Evolutionary conservation across 495 filamentous ascomycete genomes (phyloP).

Genomic region (Xylaria castorea): DNA sequence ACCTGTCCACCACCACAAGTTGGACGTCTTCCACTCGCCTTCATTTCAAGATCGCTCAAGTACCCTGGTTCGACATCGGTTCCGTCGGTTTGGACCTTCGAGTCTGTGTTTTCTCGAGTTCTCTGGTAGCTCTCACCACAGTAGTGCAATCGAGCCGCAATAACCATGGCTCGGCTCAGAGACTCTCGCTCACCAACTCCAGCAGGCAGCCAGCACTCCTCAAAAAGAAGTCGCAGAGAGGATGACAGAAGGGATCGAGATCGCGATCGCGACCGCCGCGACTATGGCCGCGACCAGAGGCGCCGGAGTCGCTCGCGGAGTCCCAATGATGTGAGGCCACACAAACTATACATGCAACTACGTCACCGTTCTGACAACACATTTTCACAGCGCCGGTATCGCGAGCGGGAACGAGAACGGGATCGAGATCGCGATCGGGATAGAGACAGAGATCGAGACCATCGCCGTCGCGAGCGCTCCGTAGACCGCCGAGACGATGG

Average conservation of each 20-base stretch:
- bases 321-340: slow-evolving; percentile 66
- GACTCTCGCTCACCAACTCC: slow-evolving; percentile 95
- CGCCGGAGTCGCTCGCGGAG: slow-evolving; percentile 73
- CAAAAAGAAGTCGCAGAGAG: slow-evolving; percentile 74
- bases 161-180: slow-evolving; percentile 87
- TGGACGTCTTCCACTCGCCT: slow-evolving; percentile 13
- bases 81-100: slow-evolving; percentile 35
- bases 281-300: slow-evolving; percentile 62
- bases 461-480: slow-evolving; percentile 76
- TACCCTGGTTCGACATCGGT: slow-evolving; percentile 30
- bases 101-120: slow-evolving; percentile 39
- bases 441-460: slow-evolving; percentile 58
- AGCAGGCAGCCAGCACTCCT: slow-evolving; percentile 85
- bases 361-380: slow-evolving; percentile 41
- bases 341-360: background rate
- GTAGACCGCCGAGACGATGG: slow-evolving; percentile 77
- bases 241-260: slow-evolving; percentile 74
- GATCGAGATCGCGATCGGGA: slow-evolving; percentile 44
- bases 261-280: slow-evolving; percentile 62
- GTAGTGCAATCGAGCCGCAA: slow-evolving; percentile 46
- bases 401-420: slow-evolving; percentile 43
- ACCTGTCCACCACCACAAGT: background rate
- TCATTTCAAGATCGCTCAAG: slow-evolving; percentile 10
- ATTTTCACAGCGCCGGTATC: slow-evolving; percentile 57
- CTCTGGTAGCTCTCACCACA: slow-evolving; percentile 47